Evolutionary conservation across 2,329 filamentous ascomycete genomes (phyloP).

Genomic region (Dactylellina haptotyla): DNA sequence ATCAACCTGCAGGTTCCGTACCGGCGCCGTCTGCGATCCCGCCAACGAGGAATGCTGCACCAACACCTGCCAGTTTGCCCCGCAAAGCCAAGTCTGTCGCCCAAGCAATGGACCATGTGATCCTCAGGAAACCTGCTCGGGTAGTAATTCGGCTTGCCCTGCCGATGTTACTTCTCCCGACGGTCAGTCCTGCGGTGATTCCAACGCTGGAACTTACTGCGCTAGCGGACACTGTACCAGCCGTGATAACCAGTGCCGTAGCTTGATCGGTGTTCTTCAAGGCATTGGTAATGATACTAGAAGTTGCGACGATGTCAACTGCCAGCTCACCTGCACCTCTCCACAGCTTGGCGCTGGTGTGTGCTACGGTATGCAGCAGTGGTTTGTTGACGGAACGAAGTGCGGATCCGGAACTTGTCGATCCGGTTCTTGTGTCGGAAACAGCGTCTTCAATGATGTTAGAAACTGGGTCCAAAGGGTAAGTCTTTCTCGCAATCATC

Average conservation of each 20-base stretch:
- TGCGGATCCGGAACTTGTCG: constrained; percentile 80
- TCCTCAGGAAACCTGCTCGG: constrained; percentile 82
- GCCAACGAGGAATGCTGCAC: constrained; percentile 86
- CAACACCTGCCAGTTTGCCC: constrained; percentile 72
- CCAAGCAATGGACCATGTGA: constrained; percentile 83
- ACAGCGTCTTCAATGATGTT: constrained; percentile 75
- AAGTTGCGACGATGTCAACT: constrained; percentile 78
- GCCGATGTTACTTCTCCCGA: constrained; percentile 75
- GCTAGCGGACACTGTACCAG: constrained; percentile 95
- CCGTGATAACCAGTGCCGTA: constrained; percentile 86
- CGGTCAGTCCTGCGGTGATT: constrained; percentile 74
- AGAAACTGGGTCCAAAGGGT: constrained; percentile 73
- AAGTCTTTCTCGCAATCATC: constrained; percentile 2
- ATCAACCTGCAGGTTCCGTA: constrained; percentile 83
- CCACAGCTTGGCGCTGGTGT: constrained; percentile 72
- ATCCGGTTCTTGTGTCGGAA: constrained; percentile 80
- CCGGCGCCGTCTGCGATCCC: constrained; percentile 80
- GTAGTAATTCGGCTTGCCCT: constrained; percentile 77
- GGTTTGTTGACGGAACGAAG: constrained; percentile 89
- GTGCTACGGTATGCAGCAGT: constrained; percentile 83
- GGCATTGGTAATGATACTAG: constrained; percentile 79
- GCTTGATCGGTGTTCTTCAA: constrained; percentile 76
- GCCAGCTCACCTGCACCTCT: constrained; percentile 77
- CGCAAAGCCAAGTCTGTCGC: constrained; percentile 79
- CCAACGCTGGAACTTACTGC: constrained; percentile 72